Base-by-base conservation (phyloP, 176 grass and related monocot species). In the Zoysia pacifica region DNA sequence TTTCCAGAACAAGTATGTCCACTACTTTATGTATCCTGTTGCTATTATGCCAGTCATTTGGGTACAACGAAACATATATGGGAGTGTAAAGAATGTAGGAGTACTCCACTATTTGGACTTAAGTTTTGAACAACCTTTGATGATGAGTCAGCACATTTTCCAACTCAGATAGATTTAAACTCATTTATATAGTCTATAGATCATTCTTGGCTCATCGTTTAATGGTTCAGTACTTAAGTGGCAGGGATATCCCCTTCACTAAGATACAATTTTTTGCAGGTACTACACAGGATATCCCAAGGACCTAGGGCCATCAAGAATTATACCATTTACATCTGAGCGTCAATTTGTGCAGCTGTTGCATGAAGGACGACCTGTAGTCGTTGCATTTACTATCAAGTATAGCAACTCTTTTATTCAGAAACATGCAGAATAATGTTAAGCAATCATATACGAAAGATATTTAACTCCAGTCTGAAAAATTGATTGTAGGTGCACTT, bases 271-370 rank as follows among this genome's bases (percentile, higher is more conserved):
- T 28, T 28, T 28, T 28, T 28, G 28, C 79, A 97, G 94, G 87
- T 97, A 97, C 78, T 94, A 94, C 87, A 92, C 91, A 76, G 94
- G 94, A 88, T 94, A 92, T 74, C 94, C 94, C 53, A 97, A 94
- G 83, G 85, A 94, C 87, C 78, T 91, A 79, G 91, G 94, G 66
- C 85, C 87, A 36, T 97, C 94, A 69, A 86, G 76, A 53, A 81
- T 97, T 79, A 90, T 97, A 79, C 87, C 90, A 44, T 97, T 97
- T 80, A 91, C 89, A 11, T 94, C 94, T 70, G 91, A 97, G 83
- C 87, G 90, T 50, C 91, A 90, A 41, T 97, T 97, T 75, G 86
- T 97, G 74, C 86, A 92, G 75, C 70, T 97, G 65, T 73, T 97
- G 39, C 81, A 97, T 80, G 89, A 97, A 85, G 94, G 94, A 36